These are phyloP conservation scores for Posidonia oceanica DNA, from an alignment of 116 monocot species.

Conservation along the genomic window DNA sequence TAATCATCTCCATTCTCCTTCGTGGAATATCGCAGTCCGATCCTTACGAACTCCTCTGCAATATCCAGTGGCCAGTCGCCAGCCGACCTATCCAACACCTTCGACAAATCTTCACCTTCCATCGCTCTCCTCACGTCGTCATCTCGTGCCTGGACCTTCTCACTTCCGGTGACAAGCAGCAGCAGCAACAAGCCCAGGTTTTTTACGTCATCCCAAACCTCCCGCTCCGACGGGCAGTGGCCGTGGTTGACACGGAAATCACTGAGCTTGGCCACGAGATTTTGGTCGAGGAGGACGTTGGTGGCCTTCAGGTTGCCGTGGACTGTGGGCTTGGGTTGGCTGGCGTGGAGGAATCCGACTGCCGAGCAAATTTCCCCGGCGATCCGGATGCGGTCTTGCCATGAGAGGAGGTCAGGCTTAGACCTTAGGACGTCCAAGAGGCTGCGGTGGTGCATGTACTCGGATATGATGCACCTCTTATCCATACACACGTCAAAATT, in stretches of 20 bases:
- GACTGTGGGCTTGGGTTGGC: not conserved
- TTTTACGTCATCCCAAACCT: not conserved
- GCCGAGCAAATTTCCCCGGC: conserved; percentile 6
- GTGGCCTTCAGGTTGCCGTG: not conserved
- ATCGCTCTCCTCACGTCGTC: not conserved
- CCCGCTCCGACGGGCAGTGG: not conserved
- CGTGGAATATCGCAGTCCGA: not conserved
- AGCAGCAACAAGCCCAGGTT: not conserved
- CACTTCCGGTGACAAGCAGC: not conserved
- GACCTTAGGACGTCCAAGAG: no score
- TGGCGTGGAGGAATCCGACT: not conserved
- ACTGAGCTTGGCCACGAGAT: not conserved
- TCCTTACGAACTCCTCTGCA: not conserved
- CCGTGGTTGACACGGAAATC: not conserved
- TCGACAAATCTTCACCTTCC: not conserved
- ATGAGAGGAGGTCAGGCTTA: not conserved
- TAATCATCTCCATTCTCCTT: not conserved
- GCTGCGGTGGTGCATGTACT: no score
- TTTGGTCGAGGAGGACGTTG: conserved; percentile 6
- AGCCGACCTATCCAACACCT: not conserved
- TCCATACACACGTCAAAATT: no score
- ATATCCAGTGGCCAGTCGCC: not conserved
- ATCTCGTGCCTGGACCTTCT: not conserved
- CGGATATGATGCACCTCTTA: no score
- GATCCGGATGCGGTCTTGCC: conserved; percentile 4